A percentile compares a stretch with the other conserved stretches of the same genome.
Evolutionary conservation across 2,329 filamentous ascomycete genomes (phyloP).

Genomic region (Ilyonectria robusta): DNA sequence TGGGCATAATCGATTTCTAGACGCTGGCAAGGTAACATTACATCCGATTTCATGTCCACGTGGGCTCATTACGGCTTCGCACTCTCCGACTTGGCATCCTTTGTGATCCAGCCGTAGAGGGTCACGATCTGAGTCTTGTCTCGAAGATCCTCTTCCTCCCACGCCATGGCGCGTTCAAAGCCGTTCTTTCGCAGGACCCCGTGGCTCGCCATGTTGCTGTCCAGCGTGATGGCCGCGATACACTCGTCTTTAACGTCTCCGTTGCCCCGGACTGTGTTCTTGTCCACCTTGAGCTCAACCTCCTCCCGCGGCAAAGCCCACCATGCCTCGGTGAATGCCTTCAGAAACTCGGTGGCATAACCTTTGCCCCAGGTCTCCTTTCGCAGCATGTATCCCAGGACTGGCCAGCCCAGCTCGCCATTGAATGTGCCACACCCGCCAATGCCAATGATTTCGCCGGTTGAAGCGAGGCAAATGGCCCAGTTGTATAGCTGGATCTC

Average conservation of each 20-base stretch:
- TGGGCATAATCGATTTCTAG: not conserved
- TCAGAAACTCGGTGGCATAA: constrained; percentile 70
- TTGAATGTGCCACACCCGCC: constrained; percentile 59
- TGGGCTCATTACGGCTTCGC: not conserved
- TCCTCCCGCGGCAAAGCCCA: constrained; percentile 64
- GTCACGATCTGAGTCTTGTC: constrained; percentile 34
- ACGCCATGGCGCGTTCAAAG: constrained; percentile 63
- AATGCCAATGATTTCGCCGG: constrained; percentile 66
- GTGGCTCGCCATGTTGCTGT: constrained; percentile 66
- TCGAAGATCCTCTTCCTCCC: constrained; percentile 48
- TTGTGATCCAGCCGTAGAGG: constrained; percentile 46
- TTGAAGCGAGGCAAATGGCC: constrained; percentile 63
- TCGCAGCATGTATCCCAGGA: constrained; percentile 71
- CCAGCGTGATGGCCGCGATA: constrained; percentile 63
- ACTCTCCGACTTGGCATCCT: constrained; percentile 10
- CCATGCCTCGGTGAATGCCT: constrained; percentile 62
- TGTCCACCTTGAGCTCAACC: constrained; percentile 60
- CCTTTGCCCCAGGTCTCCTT: constrained; percentile 69
- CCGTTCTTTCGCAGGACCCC: constrained; percentile 70
- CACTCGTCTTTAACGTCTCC: constrained; percentile 54
- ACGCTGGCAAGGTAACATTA: not conserved
- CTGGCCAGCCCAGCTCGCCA: constrained; percentile 66
- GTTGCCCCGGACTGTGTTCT: constrained; percentile 51
- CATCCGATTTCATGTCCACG: not conserved
- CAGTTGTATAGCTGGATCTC: constrained; percentile 70